These are phyloP conservation scores for Populus alba DNA, from an alignment of 345 rosid genomes.

Conservation along the genomic window DNA sequence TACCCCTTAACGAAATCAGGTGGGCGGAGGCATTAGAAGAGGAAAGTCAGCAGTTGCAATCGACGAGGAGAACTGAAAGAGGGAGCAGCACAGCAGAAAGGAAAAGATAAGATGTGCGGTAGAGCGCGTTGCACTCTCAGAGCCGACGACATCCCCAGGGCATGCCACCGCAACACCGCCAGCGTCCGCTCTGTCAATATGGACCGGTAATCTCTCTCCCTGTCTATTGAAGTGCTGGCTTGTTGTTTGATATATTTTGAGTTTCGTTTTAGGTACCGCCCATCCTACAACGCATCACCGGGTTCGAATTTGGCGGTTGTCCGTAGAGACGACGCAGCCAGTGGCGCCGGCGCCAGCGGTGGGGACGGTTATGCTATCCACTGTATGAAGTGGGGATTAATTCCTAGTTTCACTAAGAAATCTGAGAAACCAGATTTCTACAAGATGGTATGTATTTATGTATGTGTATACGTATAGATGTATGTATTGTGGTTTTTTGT, in stretches of 20 bases:
- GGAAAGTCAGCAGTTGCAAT: neutral
- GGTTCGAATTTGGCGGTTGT: slow-evolving; percentile 68
- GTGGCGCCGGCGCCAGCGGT: slow-evolving; percentile 23
- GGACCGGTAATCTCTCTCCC: slow-evolving; percentile 45
- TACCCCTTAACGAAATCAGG: too few relatives aligned
- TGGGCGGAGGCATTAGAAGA: too few relatives aligned
- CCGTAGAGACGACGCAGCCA: slow-evolving; percentile 38
- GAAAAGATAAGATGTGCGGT: slow-evolving; percentile 58
- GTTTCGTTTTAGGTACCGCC: slow-evolving; percentile 56
- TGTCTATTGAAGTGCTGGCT: neutral
- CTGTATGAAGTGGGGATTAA: slow-evolving; percentile 89
- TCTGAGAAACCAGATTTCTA: slow-evolving; percentile 78
- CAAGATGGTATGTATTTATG: slow-evolving; percentile 56
- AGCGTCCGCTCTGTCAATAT: slow-evolving; percentile 43
- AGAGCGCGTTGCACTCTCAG: slow-evolving; percentile 77
- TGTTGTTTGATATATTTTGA: neutral
- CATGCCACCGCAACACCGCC: slow-evolving; percentile 50
- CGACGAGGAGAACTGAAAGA: neutral
- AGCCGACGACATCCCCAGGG: slow-evolving; percentile 60
- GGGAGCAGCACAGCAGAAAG: neutral
- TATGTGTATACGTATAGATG: too few relatives aligned
- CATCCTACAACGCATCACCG: slow-evolving; percentile 71
- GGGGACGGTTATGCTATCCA: slow-evolving; percentile 53
- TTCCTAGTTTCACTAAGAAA: slow-evolving; percentile 77
- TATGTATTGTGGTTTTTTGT: neutral